Evolutionary conservation across 176 grass and related monocot species (phyloP).

Genomic region (Carex scoparia): DNA sequence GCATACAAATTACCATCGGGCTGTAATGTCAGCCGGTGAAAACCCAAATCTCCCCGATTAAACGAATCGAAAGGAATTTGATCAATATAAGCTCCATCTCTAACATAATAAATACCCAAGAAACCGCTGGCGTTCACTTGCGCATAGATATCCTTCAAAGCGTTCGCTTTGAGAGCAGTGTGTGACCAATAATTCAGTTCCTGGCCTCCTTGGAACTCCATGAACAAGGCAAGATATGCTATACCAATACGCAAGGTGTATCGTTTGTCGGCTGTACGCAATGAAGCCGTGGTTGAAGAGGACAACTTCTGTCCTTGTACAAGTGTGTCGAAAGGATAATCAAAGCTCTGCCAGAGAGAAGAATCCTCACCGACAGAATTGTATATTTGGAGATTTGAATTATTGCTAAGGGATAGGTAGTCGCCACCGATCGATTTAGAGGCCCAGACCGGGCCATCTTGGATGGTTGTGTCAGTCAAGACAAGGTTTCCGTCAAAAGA

Average conservation of each 20-base stretch:
- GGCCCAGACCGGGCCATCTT: constrained; percentile 12
- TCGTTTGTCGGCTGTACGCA: constrained; percentile 36
- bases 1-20: constrained; percentile 59
- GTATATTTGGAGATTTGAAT: constrained; percentile 49
- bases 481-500: constrained; percentile 41
- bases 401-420: constrained; percentile 42
- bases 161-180: constrained; percentile 21
- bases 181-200: constrained; percentile 44
- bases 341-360: constrained; percentile 53
- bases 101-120: constrained; percentile 46
- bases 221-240: constrained; percentile 36
- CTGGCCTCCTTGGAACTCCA: constrained; percentile 40
- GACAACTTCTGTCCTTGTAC: constrained; percentile 57
- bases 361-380: not conserved
- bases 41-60: constrained; percentile 6
- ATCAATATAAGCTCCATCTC: constrained; percentile 22
- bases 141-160: constrained; percentile 48
- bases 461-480: constrained; percentile 15
- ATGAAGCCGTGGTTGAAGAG: constrained; percentile 26
- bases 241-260: constrained; percentile 38
- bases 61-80: constrained; percentile 53
- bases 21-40: constrained; percentile 47
- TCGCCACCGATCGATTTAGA: constrained; percentile 28
- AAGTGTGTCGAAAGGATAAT: constrained; percentile 52
- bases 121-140: constrained; percentile 42